Evolutionary conservation across 441 rosid species (phyloP).

Genomic region (Brassica balearica): DNA sequence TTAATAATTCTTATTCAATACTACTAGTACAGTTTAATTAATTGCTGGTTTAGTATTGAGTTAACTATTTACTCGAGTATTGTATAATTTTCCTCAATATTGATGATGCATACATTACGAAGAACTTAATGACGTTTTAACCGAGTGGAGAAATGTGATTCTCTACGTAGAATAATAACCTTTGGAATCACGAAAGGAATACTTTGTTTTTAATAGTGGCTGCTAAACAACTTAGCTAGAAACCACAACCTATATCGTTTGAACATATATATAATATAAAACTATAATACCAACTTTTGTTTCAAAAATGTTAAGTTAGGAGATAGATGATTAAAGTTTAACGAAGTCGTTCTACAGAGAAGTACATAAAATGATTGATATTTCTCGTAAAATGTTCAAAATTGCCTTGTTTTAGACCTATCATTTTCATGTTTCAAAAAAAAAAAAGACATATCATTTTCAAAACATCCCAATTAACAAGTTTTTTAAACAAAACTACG

Average conservation of each 20-base stretch:
- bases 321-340: neutral
- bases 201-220: constrained; percentile 3
- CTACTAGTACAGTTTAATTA: neutral
- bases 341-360: neutral
- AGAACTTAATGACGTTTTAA: neutral
- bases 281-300: neutral
- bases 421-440: too few species aligned
- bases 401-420: neutral
- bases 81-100: neutral
- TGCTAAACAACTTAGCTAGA: constrained; percentile 10
- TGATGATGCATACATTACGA: neutral
- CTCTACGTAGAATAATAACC: constrained; percentile 3
- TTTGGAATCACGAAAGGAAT: neutral
- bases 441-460: neutral
- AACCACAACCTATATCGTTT: constrained; percentile 11
- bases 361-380: neutral
- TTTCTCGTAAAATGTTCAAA: neutral
- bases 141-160: neutral
- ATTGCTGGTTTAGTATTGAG: neutral
- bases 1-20: too few species aligned
- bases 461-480: neutral
- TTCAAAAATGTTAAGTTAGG: too few species aligned
- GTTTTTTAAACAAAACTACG: neutral
- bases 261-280: neutral
- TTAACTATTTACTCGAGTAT: neutral